Conservation (phyloP, 768 basidiomycete species). For the Trametes villosa region DNA sequence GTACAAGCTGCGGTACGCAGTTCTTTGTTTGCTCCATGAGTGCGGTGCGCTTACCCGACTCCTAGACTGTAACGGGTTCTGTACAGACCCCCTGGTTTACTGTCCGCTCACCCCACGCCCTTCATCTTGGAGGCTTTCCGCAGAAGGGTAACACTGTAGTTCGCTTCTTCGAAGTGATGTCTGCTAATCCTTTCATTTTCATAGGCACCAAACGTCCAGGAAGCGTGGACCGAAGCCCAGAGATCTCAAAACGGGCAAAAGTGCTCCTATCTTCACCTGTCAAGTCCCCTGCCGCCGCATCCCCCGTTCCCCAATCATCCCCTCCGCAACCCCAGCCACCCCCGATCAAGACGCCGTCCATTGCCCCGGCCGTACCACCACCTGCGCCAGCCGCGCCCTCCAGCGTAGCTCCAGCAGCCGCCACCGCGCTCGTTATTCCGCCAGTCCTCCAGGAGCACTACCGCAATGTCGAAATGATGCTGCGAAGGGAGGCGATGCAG, state of each 20-base stretch:
- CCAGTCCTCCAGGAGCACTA: not conserved
- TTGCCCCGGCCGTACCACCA: not conserved
- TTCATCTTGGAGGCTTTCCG: conserved; percentile 56
- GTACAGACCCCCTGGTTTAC: conserved; percentile 60
- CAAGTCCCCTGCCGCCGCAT: conserved; percentile 10
- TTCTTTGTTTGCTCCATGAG: not conserved
- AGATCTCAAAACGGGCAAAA: conserved; percentile 18
- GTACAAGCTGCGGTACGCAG: conserved; percentile 53
- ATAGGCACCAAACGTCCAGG: conserved; percentile 24
- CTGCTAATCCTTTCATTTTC: not conserved
- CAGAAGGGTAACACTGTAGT: conserved; percentile 35
- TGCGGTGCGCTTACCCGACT: conserved; percentile 2
- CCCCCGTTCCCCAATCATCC: not conserved
- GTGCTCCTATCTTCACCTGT: conserved; percentile 9
- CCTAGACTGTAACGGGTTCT: conserved; percentile 41
- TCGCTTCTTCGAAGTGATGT: not conserved
- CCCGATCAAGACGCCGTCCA: conserved; percentile 1
- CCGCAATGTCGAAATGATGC: not conserved
- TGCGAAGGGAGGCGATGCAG: not conserved
- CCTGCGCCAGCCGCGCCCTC: conserved; percentile 2
- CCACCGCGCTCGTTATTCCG: too few species aligned
- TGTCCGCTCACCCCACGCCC: conserved; percentile 47
- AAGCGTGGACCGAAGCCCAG: conserved; percentile 18
- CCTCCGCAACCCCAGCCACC: not conserved
- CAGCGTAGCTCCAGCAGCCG: conserved; percentile 24